Evolutionary conservation across 1,284 basidiomycete species (phyloP), one percentile per base, ranked within the genome.

Genomic region (Schizophyllum commune): DNA sequence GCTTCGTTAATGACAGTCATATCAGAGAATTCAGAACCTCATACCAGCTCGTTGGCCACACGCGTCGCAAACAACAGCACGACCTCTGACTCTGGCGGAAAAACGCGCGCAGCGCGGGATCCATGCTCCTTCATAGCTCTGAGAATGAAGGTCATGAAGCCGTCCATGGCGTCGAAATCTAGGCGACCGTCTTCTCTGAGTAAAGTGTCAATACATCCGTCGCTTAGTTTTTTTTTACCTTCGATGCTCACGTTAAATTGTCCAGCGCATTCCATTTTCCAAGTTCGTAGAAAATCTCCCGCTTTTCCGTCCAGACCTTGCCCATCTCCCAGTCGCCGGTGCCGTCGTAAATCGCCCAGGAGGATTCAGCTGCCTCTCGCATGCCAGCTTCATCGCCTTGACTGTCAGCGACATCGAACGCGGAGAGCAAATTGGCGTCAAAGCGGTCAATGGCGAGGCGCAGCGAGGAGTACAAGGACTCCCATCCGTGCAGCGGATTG

Each of bases 121-220:
- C 94, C 94, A 65, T 98, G 89, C 52, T 88, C 83, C 3, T 77
- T 71, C 11, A 98, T 79, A 4, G 87, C 79, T 4, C 75, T 73
- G 1, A 95, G 71, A 1, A 96, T 78, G 56, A 83, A 81, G 0
- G 76, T 75, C 77, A 98, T 95, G 73, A 96, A 98, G 15, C 78
- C 81, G 70, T 97, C 94, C 96, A 98, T 98, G 0, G 96, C 84
- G 20, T 89, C 89, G 68, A 99, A 98, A 69, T 92, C 86, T 39
- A 96, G 79, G 22, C 76, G 72, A 15, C 78, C 79, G n/a, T 81
- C 74, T 3, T 34, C 54, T 74, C 64, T 55, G 53, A 11, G 27
- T 4, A 55, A 20, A 17, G 5, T 11, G 19, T 55, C 53, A 47
- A 13, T 17, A 9, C 13, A 47, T 3, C 9, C 9, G 9, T 13